Evolutionary conservation across 192 early-diverging fungal genomes (phyloP).

Genomic region (Coemansia sp.): DNA sequence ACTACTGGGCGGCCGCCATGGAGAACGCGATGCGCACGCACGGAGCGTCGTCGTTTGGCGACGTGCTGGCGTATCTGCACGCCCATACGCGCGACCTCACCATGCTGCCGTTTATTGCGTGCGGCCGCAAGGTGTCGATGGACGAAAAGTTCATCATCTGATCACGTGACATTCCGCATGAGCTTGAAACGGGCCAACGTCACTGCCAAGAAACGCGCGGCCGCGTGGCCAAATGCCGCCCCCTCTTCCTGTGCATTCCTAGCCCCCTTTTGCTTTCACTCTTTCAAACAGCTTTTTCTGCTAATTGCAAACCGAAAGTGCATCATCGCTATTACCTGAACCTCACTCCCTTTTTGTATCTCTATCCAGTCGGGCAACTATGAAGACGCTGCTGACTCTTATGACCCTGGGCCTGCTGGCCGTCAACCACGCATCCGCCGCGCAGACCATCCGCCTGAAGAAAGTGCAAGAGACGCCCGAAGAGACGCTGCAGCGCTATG

Average conservation of each 20-base stretch:
- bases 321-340: not conserved
- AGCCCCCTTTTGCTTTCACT: not conserved
- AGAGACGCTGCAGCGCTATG: conserved; percentile 61
- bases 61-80: conserved; percentile 54
- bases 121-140: conserved; percentile 51
- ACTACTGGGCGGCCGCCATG: conserved; percentile 69
- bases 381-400: conserved; percentile 41
- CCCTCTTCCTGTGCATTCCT: not conserved
- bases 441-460: conserved; percentile 58
- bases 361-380: conserved; percentile 5
- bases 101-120: conserved; percentile 55
- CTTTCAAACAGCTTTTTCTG: not conserved
- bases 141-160: conserved; percentile 47
- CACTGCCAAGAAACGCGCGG: not conserved
- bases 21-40: conserved; percentile 47
- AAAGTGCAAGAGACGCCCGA: conserved; percentile 64
- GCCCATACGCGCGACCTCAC: conserved; percentile 23
- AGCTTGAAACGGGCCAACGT: not conserved
- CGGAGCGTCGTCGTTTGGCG: conserved; percentile 45
- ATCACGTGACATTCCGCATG: conserved; percentile 6
- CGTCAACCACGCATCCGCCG: conserved; percentile 12
- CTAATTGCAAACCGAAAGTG: not conserved
- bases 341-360: conserved; percentile 4
- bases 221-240: not conserved
- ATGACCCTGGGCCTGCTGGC: conserved; percentile 42